Evolutionary conservation across 257 asterid genomes (phyloP), one percentile per base, ranked within the genome.

Genomic region (Oldenlandia corymbosa): DNA sequence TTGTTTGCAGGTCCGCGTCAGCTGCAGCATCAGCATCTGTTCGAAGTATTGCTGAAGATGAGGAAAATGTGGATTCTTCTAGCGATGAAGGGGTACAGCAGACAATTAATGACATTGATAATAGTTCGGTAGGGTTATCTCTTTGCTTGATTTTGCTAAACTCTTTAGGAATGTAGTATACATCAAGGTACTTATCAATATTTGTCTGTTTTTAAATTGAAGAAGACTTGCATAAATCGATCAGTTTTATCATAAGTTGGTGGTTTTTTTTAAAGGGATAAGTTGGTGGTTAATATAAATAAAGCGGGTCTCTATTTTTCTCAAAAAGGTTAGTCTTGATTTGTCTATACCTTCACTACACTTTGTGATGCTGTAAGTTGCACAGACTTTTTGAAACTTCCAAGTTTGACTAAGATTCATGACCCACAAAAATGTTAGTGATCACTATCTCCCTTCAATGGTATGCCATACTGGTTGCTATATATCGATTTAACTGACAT

Each of bases 61-160:
- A 78, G 60, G 97, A 89, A 64, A 85, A 76, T 54, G 89, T 85
- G 75, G 95, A 87, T 50, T 87, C 85, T 62, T 82, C 95, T 48
- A 83, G 89, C 60, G 99, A 85, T 43, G 97, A 86, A 73, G 87
- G 84, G 42, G 86, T 79, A 46, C 74, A 77, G 64, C 56, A 73
- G 65, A 86, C 66, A 27, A 74, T 68, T 54, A 72, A 81, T 66
- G 95, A 80, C 61, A 76, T 81, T 55, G 84, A 78, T 31, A 84
- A 84, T 66, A 84, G 92, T 79, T 87, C 86, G 83, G 97, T 92
- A 81, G 49, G 57, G 65, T 48, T 24, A 56, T 73, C 60, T 73
- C 65, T 61, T 68, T 70, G 34, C 65, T 61, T 21, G 11, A 45
- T 45, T 30, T 28, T 10, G 14, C 3, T 12, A 52, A 16, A 36